Base-by-base conservation (phyloP, 2,329 filamentous ascomycete species). In the Gremmenia infestans region DNA sequence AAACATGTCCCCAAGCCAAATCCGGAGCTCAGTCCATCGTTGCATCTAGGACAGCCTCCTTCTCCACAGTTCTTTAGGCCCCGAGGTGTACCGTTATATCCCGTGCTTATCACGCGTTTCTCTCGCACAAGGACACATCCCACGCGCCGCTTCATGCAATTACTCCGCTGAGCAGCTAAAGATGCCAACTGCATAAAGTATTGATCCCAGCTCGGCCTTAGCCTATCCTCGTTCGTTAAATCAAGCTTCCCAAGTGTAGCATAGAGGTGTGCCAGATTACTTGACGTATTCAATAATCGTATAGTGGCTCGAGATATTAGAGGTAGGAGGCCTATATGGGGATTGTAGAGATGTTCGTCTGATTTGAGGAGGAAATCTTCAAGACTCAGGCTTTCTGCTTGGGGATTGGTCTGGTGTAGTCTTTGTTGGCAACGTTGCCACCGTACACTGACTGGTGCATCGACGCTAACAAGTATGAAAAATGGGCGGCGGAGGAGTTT, bases 121-220 rank as follows among this genome's bases (percentile, higher is more conserved):
- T 91, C 87, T 60, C 87, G 81, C 36, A 97, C 92, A 9, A 99
- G 80, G 6, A 97, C 94, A 73, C 92, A 97, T 7, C 94, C 94
- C 1, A 99, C 94, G 62, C 93, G 85, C 32, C 94, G 82, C 75
- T 97, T 97, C 94, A 99, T 99, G 77, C 94, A 99, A 73, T 99
- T 99, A 69, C 87, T 91, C 61, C 94, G 83, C 64, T 91, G 88
- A 0, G 93, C 89, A 7, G 94, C 94, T 48, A 99, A 83, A 36
- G 89, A 91, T 5, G 94, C 92, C n/a, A 99, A 79, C 42, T 89
- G 85, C 94, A 99, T 99, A 70, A 99, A 99, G 76, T 99, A 99
- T 67, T 89, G 86, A 73, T 99, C 94, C 94, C 94, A 99, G 49
- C 83, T 86, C 0, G 94, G 94, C 1, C 94, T 85, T 37, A 99